phyloP scores from a whole-genome alignment of 2,329 filamentous ascomycete genomes.

The Dactylellina parvicollis region DNA sequence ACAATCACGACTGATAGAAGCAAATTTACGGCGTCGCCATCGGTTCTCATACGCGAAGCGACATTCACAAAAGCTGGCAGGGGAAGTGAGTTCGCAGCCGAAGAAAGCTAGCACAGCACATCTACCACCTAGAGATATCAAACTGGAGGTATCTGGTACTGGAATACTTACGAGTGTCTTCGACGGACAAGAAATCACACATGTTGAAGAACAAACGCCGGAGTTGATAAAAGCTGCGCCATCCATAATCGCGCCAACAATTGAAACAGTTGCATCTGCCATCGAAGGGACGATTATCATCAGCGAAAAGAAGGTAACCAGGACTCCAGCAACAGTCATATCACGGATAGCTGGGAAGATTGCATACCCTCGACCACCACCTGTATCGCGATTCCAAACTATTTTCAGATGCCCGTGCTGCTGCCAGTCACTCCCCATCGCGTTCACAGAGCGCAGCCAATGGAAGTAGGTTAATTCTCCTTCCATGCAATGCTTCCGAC shows the following conservation, averaged over 20 bases:
- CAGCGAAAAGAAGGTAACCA: background rate
- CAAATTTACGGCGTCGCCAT: constrained; percentile 29
- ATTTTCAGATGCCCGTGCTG: constrained; percentile 40
- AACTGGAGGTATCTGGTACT: background rate
- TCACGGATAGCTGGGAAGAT: constrained; percentile 12
- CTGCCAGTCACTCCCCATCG: constrained; percentile 12
- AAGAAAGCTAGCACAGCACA: background rate
- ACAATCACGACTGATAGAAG: constrained; percentile 22
- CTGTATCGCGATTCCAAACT: background rate
- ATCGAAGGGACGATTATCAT: constrained; percentile 34
- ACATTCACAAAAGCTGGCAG: constrained; percentile 26
- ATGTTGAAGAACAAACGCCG: background rate
- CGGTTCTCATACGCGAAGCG: constrained; percentile 33
- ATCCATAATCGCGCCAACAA: background rate
- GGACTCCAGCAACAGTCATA: constrained; percentile 10
- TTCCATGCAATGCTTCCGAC: background rate
- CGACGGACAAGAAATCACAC: background rate
- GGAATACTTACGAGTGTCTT: too few species aligned
- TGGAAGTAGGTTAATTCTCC: constrained; percentile 29
- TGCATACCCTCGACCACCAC: constrained; percentile 25
- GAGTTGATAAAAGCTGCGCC: background rate
- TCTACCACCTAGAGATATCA: background rate
- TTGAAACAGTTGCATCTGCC: constrained; percentile 21
- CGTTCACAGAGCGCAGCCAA: constrained; percentile 21
- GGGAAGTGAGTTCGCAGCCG: background rate